Conservation (phyloP, 306 rosid species). For the Prunus fruticosa region DNA sequence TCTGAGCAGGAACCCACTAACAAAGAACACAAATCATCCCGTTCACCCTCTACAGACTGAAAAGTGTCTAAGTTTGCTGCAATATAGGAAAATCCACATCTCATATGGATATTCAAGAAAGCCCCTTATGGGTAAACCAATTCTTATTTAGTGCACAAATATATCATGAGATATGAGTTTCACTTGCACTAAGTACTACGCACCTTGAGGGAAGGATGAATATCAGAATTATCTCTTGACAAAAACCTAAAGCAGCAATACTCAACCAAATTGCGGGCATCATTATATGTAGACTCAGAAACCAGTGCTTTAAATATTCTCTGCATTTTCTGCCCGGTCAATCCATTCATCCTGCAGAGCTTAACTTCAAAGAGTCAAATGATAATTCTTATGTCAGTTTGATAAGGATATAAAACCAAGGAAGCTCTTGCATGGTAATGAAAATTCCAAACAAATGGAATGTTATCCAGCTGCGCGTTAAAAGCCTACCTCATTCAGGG, state of each 20-base stretch:
- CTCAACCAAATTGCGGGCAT: constrained; percentile 89
- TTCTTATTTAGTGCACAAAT: neutral
- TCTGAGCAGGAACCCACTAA: neutral
- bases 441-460: constrained; percentile 4
- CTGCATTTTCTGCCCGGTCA: constrained; percentile 91
- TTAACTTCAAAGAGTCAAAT: constrained; percentile 56
- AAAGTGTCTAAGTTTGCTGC: neutral
- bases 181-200: neutral
- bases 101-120: neutral
- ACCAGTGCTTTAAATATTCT: constrained; percentile 84
- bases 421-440: constrained; percentile 13
- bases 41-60: neutral
- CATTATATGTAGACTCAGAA: constrained; percentile 54
- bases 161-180: neutral
- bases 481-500: neutral
- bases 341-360: constrained; percentile 94
- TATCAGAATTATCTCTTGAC: constrained; percentile 77
- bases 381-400: constrained; percentile 32
- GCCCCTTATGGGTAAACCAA: neutral
- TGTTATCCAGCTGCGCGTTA: neutral
- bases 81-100: neutral
- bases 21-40: neutral
- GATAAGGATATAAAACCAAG: constrained; percentile 28
- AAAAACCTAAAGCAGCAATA: constrained; percentile 97
- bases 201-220: constrained; percentile 94